Conservation (phyloP, 768 basidiomycete genomes). For the Astraeus odoratus region DNA sequence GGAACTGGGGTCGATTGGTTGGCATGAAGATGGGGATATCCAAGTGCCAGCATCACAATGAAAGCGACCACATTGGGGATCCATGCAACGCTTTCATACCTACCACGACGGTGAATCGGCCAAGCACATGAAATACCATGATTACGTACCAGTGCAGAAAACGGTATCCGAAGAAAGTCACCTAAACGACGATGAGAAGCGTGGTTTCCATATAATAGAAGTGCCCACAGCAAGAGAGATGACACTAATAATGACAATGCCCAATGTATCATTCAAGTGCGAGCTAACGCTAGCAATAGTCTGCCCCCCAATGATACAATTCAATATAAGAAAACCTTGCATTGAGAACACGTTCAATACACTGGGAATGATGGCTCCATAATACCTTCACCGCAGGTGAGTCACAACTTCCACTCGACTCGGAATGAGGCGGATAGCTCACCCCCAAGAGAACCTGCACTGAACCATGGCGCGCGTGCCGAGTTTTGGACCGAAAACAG, state of each 20-base stretch:
- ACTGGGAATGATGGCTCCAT: constrained; percentile 34
- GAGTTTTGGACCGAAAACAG: constrained; percentile 47
- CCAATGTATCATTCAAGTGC: constrained; percentile 23
- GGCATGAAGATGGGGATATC: constrained; percentile 54
- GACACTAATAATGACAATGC: constrained; percentile 28
- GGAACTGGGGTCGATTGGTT: constrained; percentile 32
- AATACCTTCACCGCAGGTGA: constrained; percentile 26
- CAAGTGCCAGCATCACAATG: constrained; percentile 57
- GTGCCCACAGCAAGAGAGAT: constrained; percentile 23
- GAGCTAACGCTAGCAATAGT: constrained; percentile 43
- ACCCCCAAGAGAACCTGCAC: constrained; percentile 49
- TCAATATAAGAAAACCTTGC: constrained; percentile 52
- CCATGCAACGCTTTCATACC: constrained; percentile 76
- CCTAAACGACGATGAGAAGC: constrained; percentile 23
- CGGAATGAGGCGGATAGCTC: constrained; percentile 12
- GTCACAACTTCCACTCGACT: not conserved
- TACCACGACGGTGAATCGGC: constrained; percentile 11
- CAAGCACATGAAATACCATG: not conserved
- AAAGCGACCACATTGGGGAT: constrained; percentile 69
- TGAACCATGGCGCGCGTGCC: constrained; percentile 56
- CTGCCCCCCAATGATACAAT: constrained; percentile 58
- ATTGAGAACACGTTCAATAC: constrained; percentile 43
- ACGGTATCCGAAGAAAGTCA: constrained; percentile 60
- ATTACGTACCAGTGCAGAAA: constrained; percentile 46
- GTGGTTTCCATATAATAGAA: not conserved